Conservation (phyloP, 352 stramenopile genomes). For the Pythium volutum region DNA sequence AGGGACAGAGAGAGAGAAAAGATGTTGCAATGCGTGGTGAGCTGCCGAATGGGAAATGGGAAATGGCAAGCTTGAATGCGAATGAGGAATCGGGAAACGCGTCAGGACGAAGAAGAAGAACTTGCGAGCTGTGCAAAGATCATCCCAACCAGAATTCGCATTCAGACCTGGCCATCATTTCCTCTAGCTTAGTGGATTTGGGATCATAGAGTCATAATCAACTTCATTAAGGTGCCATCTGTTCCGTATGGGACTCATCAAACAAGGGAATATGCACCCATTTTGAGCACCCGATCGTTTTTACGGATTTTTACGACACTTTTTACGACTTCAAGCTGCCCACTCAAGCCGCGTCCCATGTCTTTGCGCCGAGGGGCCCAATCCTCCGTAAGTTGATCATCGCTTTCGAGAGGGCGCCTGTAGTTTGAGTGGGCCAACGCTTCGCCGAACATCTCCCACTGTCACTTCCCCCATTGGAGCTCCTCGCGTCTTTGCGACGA, state of each 20-base stretch:
- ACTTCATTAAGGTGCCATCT: not conserved
- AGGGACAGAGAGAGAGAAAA: not conserved
- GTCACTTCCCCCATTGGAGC: not conserved
- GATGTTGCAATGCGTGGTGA: constrained; percentile 4
- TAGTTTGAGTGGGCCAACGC: constrained; percentile 21
- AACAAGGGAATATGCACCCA: not conserved
- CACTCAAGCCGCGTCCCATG: not conserved
- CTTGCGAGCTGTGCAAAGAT: constrained; percentile 21
- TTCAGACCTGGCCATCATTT: constrained; percentile 18
- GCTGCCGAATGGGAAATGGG: constrained; percentile 35
- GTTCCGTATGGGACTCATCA: not conserved
- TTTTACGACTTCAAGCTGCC: constrained; percentile 27
- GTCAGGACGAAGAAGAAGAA: not conserved
- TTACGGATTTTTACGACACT: not conserved
- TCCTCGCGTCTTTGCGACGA: not conserved
- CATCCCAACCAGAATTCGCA: constrained; percentile 27
- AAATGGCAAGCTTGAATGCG: constrained; percentile 5
- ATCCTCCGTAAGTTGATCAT: constrained; percentile 11
- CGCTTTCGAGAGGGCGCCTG: not conserved
- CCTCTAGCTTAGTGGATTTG: not conserved
- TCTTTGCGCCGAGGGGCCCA: constrained; percentile 9
- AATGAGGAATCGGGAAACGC: constrained; percentile 17
- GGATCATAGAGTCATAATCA: not conserved
- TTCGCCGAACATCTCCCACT: not conserved
- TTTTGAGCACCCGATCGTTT: not conserved